Evolutionary conservation across 768 basidiomycete genomes (phyloP).

Genomic region (Lentinula guzmanii): DNA sequence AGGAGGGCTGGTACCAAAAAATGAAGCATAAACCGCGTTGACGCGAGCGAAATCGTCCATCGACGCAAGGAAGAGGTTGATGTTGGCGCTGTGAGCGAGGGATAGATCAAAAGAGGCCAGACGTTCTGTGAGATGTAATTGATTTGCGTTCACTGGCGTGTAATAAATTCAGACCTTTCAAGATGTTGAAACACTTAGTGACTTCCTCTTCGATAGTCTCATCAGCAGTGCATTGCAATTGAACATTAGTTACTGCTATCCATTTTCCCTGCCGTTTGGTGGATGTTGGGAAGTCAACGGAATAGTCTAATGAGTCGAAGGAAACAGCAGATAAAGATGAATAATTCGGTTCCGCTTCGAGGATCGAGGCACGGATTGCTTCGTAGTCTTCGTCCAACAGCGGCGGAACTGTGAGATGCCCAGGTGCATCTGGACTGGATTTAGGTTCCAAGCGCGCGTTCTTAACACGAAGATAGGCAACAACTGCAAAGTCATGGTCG

Average conservation of each 20-base stretch:
- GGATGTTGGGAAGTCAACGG: slow-evolving; percentile 7
- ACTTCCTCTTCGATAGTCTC: slow-evolving; percentile 69
- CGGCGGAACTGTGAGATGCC: slow-evolving; percentile 34
- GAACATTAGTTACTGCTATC: slow-evolving; percentile 63
- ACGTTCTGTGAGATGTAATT: slow-evolving; percentile 32
- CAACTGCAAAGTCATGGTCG: slow-evolving; percentile 80
- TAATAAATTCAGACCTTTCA: slow-evolving; percentile 46
- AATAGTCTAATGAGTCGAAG: neutral
- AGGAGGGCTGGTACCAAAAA: slow-evolving; percentile 89
- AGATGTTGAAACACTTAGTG: slow-evolving; percentile 51
- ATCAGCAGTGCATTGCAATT: slow-evolving; percentile 15
- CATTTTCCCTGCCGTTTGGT: slow-evolving; percentile 46
- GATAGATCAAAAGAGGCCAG: slow-evolving; percentile 43
- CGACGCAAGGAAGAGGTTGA: slow-evolving; percentile 78
- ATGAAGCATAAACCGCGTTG: slow-evolving; percentile 73
- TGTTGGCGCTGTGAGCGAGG: slow-evolving; percentile 59
- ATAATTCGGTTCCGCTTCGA: slow-evolving; percentile 3
- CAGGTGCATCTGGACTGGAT: neutral
- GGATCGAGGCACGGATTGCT: slow-evolving; percentile 18
- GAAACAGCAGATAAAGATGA: neutral
- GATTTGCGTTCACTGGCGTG: neutral
- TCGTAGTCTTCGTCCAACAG: slow-evolving; percentile 43
- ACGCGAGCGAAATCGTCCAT: slow-evolving; percentile 76
- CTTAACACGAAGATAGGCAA: slow-evolving; percentile 85
- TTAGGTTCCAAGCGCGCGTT: slow-evolving; percentile 61